Evolutionary conservation across 1,284 basidiomycete species (phyloP), one percentile per base, ranked within the genome.

Genomic region (Irpex sp.): DNA sequence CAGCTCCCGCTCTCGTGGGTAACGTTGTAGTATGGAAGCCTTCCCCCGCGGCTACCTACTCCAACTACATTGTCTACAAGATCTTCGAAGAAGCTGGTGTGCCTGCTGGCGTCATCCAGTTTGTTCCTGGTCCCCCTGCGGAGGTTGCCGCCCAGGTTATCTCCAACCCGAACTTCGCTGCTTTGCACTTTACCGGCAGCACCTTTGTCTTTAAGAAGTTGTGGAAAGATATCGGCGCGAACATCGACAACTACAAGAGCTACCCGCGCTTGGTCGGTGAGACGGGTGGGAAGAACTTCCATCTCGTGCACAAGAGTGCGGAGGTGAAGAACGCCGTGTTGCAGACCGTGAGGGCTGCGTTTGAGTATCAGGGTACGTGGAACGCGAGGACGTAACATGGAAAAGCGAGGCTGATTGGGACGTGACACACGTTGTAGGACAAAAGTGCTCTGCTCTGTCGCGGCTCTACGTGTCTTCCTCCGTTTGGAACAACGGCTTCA

Each of bases 11-110:
- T 13, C 81, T 99, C 65, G 91, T 98, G 54, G 97, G 97, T 65
- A 99, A 99, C 77, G 93, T 95, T 63, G 88, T 92, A 62, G 82
- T 99, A 66, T 99, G 97, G 97, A 99, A 99, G 78, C 97, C 97
- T 15, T 96, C 96, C 0, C 97, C 97, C 8, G 91, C 90, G 62
- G 96, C 97, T 51, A 94, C 92, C 56, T 97, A 97, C 81, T 91
- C 96, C 64, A 98, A 96, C 82, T 99, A 97, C 82, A 77, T 99
- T 70, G 79, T 94, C 55, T 87, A 96, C 81, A 88, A 97, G 80
- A 92, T 99, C 74, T 86, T 99, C 68, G 81, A 87, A 60, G 97
- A 99, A 79, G 97, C 97, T 1, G 97, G 97, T 68, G 80, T 99
- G 2, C 97, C 97, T 38, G 85, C 93, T 3, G 92, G 93, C 66